Base-by-base conservation (phyloP, 495 filamentous ascomycete genomes). In the Patellaria atrata region DNA sequence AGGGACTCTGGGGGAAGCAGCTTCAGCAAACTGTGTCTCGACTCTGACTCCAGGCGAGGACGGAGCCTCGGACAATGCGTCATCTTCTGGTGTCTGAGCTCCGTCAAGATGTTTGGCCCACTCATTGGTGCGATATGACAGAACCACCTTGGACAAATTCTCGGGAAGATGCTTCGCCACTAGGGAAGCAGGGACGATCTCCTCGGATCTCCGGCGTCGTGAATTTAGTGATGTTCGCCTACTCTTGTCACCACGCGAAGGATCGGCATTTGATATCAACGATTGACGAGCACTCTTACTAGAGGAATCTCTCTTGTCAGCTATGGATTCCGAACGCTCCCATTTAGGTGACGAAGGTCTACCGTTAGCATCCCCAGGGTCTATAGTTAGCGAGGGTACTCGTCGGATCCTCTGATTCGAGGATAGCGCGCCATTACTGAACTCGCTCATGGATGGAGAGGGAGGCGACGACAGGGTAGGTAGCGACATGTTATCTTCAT, bases 81-180 rank as follows among this genome's bases (percentile, higher is more conserved):
- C 80, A 4, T 71, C 46, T n/a, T 80, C 75, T 16, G 83, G 85
- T 3, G 56, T 59, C 12, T 94, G 87, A 3, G 87, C 87, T 26
- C 65, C 57, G 19, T 74, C 70, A 13, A 92, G 59, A 55, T 94
- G 83, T 49, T 94, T 94, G 0, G 86, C 84, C 87, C 87, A 96
- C 59, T 96, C 86, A 45, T 93, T 92, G 4, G 85, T 94, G 29
- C 87, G 72, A 47, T 89, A 94, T 0, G 76, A 79, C 49, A 79
- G 63, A 0, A 83, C 73, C 8, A 93, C 64, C 34, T 65, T 76
- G 1, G 86, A 86, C n/a, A 75, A 31, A 13, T 60, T 62, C 2
- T 56, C 45, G 2, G 73, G 72, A 3, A 77, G 57, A n/a, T n/a
- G n/a, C n/a, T n/a, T n/a, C n/a, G n/a, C n/a, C n/a, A n/a, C n/a